A percentile compares a stretch with the other conserved stretches of the same genome.
Evolutionary conservation across 2,329 filamentous ascomycete species (phyloP).

Genomic region (Calonectria multiphialidica): DNA sequence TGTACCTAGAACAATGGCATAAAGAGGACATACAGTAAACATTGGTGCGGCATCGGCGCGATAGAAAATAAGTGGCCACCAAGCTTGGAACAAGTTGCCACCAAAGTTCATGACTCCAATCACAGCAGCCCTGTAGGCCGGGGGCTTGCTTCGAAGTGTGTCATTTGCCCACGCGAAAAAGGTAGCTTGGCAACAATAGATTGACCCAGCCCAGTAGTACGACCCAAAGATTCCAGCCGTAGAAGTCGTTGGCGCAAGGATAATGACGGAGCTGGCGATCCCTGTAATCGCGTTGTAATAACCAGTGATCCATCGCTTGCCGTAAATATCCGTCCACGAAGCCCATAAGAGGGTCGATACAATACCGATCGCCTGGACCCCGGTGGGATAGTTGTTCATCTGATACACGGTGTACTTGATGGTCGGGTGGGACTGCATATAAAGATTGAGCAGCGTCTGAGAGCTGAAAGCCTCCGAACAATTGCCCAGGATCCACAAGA

Average conservation of each 20-base stretch:
- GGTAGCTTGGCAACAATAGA: constrained; percentile 27
- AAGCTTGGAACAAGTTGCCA: constrained; percentile 26
- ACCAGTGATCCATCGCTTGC: constrained; percentile 34
- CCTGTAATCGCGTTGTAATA: constrained; percentile 25
- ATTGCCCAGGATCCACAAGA: constrained; percentile 50
- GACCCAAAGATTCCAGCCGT: constrained; percentile 59
- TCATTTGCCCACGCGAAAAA: constrained; percentile 68
- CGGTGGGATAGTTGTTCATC: constrained; percentile 28
- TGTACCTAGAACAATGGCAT: not conserved
- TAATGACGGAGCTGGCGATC: constrained; percentile 14
- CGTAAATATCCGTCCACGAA: constrained; percentile 43
- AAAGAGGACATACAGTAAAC: constrained; percentile 18
- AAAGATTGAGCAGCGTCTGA: constrained; percentile 32
- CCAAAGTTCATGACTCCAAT: constrained; percentile 39
- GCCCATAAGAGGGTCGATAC: constrained; percentile 24
- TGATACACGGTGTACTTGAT: constrained; percentile 20
- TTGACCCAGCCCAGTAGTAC: constrained; percentile 27
- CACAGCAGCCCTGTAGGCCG: constrained; percentile 45
- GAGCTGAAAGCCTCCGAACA: constrained; percentile 51
- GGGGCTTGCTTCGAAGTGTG: constrained; percentile 56
- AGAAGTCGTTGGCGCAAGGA: constrained; percentile 24
- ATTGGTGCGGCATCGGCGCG: constrained; percentile 39
- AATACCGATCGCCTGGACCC: constrained; percentile 23
- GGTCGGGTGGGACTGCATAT: constrained; percentile 19
- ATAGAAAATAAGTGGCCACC: constrained; percentile 48